A percentile compares a stretch with the other conserved stretches of the same genome.
Conservation (phyloP, 2,329 filamentous ascomycete species). For the Basipetospora chlamydospora region DNA sequence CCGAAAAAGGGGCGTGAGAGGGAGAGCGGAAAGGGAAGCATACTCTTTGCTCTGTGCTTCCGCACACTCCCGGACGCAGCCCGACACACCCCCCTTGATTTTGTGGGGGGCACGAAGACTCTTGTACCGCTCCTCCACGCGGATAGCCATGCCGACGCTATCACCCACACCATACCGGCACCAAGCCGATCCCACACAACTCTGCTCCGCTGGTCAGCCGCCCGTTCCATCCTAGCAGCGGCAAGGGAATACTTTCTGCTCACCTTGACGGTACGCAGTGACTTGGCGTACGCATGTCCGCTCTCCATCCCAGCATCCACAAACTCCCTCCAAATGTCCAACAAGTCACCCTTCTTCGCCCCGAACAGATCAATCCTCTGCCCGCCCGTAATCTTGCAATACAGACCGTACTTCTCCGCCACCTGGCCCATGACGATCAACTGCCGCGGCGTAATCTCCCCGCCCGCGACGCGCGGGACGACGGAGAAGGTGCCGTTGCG, state of each 20-base stretch:
- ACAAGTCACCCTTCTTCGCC: slow-evolving; percentile 72
- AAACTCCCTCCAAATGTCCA: slow-evolving; percentile 67
- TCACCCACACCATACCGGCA: slow-evolving; percentile 81
- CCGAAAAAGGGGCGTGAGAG: too few relatives aligned
- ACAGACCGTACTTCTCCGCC: slow-evolving; percentile 69
- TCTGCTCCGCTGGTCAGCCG: slow-evolving; percentile 21
- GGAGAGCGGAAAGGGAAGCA: too few relatives aligned
- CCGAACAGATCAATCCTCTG: slow-evolving; percentile 92
- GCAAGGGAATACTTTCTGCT: too few relatives aligned
- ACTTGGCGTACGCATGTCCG: slow-evolving; percentile 83
- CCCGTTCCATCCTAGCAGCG: too few relatives aligned
- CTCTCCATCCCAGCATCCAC: slow-evolving; percentile 80
- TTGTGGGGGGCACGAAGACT: slow-evolving; percentile 81
- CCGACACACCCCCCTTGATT: slow-evolving; percentile 79
- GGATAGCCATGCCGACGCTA: slow-evolving; percentile 79
- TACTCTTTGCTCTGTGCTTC: slow-evolving; percentile 88
- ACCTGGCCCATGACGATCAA: slow-evolving; percentile 73
- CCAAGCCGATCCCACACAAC: slow-evolving; percentile 83
- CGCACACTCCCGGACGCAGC: slow-evolving; percentile 84
- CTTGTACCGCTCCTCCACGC: slow-evolving; percentile 83
- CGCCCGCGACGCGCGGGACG: slow-evolving; percentile 66
- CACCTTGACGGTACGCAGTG: slow-evolving; percentile 66
- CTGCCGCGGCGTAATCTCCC: slow-evolving; percentile 79
- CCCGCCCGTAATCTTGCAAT: slow-evolving; percentile 84
- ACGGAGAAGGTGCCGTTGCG: slow-evolving; percentile 85